These are phyloP conservation scores for Solanum commersonii DNA, from an alignment of 257 asterid species.

Conservation along the genomic window DNA sequence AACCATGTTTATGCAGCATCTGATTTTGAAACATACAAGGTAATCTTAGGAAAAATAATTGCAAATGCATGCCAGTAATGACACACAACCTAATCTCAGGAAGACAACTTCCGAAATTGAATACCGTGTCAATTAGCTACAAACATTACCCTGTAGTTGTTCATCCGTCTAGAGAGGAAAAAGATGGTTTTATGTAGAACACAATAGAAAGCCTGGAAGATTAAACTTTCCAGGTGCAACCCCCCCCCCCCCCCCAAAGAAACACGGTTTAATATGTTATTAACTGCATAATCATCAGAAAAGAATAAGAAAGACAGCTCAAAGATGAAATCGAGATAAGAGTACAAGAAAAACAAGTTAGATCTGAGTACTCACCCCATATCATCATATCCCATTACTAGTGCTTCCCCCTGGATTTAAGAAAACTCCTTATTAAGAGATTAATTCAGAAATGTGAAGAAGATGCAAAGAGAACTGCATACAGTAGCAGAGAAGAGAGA, in stretches of 20 bases:
- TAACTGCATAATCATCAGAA: background rate
- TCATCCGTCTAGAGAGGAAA: background rate
- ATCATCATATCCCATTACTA: conserved; percentile 97
- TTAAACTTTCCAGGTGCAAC: background rate
- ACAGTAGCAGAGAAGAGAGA: background rate
- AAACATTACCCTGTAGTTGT: background rate
- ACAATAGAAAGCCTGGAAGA: background rate
- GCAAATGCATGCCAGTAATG: background rate
- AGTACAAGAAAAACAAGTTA: background rate
- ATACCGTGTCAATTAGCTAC: background rate
- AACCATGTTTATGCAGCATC: background rate
- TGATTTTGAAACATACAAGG: background rate
- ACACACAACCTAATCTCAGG: background rate
- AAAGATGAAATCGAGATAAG: background rate
- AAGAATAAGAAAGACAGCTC: background rate
- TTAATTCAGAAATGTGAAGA: background rate
- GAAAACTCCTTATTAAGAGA: background rate
- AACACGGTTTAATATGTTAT: background rate
- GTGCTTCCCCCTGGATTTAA: conserved; percentile 85
- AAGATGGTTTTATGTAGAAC: background rate
- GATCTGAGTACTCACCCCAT: conserved; percentile 75
- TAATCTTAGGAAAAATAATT: background rate
- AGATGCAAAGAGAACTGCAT: background rate
- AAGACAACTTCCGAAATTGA: background rate
- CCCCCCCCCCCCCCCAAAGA: background rate